Evolutionary conservation across 2,329 filamentous ascomycete genomes (phyloP), one percentile per base, ranked within the genome.

Genomic region (Penicillium sp.): DNA sequence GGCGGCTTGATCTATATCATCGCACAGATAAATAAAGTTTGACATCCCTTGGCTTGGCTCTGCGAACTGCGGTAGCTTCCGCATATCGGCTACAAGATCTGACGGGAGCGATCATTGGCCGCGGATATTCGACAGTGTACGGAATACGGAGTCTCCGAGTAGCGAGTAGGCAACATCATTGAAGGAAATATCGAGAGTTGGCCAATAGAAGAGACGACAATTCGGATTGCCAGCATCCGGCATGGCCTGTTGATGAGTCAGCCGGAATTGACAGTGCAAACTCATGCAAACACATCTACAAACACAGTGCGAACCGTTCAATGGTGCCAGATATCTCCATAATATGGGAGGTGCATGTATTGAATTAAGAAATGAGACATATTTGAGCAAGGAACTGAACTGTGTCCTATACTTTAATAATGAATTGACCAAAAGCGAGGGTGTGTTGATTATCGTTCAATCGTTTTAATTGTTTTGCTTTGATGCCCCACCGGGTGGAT

Each of bases 161-260:
- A 26, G 9, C 2, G 24, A 7, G 15, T 19, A 37, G 43, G n/a
- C 24, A 38, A 15, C 43, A 29, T n/a, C 6, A 2, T 29, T 38
- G 13, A 9, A 21, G 6, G 13, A 9, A 13, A 43, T 37, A n/a
- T 8, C 3, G 6, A 13, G 6, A 28, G 15, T 40, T 21, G 31
- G 26, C 54, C 57, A 60, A 57, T 57, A 7, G 47, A 26, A 32
- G 22, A 6, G 5, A 15, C n/a, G 32, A 37, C 35, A 48, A 55
- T 50, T 56, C 57, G 57, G 57, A 51, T 51, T 57, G 52, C 4
- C 26, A 37, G 43, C 46, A 57, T 60, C 57, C 57, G 57, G 47
- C 33, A 60, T 60, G 57, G 57, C 53, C 53, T 60, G 57, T 55
- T 46, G 21, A 45, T 42, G 19, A 17, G 17, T 17, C 17, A 17